phyloP scores from a whole-genome alignment of 371 early-diverging fungal species.

The Synchytrium microbalum region DNA sequence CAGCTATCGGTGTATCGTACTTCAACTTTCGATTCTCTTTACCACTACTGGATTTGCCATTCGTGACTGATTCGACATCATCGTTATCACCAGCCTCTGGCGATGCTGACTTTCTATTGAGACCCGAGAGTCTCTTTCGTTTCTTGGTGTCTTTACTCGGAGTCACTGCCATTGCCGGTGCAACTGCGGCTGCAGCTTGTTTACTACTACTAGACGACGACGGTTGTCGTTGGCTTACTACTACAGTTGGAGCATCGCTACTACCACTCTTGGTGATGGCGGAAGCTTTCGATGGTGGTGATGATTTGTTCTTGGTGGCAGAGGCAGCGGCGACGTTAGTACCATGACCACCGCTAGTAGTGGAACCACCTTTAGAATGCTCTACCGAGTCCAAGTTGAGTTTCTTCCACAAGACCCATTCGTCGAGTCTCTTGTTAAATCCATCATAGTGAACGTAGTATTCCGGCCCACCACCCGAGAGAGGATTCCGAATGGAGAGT shows the following conservation, averaged over 20 bases:
- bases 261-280: neutral
- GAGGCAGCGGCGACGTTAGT: neutral
- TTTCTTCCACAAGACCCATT: slow-evolving; percentile 82
- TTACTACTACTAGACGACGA: neutral
- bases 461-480: slow-evolving; percentile 28
- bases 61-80: neutral
- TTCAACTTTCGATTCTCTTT: neutral
- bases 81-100: neutral
- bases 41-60: neutral
- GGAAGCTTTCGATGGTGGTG: neutral
- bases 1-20: neutral
- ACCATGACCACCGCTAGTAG: no score
- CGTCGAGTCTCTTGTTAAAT: slow-evolving; percentile 98
- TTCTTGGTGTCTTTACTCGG: neutral
- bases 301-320: neutral
- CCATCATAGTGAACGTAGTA: slow-evolving; percentile 98
- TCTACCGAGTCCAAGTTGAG: slow-evolving; percentile 64
- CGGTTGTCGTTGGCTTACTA: neutral
- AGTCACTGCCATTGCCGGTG: neutral
- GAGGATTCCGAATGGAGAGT: slow-evolving; percentile 63
- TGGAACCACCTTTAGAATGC: slow-evolving; percentile 39
- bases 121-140: neutral
- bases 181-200: neutral
- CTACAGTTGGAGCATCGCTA: no score
- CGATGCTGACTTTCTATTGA: neutral